Evolutionary conservation across 306 rosid genomes (phyloP).

Genomic region (Acacia crassicarpa): DNA sequence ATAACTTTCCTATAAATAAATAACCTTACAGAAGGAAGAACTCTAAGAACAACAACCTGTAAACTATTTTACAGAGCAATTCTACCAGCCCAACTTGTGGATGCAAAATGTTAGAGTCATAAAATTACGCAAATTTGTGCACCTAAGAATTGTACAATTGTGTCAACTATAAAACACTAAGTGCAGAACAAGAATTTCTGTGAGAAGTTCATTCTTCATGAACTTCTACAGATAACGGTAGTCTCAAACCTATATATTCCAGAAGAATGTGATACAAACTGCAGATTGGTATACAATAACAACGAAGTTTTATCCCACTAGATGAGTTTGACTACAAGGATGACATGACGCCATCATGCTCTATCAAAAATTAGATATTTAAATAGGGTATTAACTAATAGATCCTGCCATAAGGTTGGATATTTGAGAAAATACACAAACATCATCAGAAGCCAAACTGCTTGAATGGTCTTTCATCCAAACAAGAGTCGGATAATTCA

Average conservation of each 20-base stretch:
- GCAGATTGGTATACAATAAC: background rate
- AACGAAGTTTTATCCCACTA: too few relatives aligned
- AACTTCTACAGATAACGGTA: slow-evolving; percentile 7
- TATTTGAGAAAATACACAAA: slow-evolving; percentile 5
- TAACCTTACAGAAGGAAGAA: background rate
- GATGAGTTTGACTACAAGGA: too few relatives aligned
- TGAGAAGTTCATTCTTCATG: slow-evolving; percentile 17
- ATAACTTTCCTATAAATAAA: background rate
- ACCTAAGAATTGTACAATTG: background rate
- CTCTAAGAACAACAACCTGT: background rate
- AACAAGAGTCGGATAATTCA: slow-evolving; percentile 43
- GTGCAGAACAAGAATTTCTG: background rate
- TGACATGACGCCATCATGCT: too few relatives aligned
- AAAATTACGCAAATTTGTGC: background rate
- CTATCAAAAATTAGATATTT: too few relatives aligned
- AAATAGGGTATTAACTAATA: too few relatives aligned
- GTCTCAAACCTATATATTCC: slow-evolving; percentile 34
- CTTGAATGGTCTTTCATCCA: slow-evolving; percentile 30
- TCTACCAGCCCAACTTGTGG: background rate
- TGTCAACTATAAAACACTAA: background rate
- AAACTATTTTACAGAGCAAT: background rate
- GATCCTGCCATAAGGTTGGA: slow-evolving; percentile 21
- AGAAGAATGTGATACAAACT: slow-evolving; percentile 33
- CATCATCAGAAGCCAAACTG: slow-evolving; percentile 11
- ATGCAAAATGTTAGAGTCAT: background rate